Evolutionary conservation across 1,139 yeast genomes (phyloP).

Genomic region (Lodderomyces margitis): DNA sequence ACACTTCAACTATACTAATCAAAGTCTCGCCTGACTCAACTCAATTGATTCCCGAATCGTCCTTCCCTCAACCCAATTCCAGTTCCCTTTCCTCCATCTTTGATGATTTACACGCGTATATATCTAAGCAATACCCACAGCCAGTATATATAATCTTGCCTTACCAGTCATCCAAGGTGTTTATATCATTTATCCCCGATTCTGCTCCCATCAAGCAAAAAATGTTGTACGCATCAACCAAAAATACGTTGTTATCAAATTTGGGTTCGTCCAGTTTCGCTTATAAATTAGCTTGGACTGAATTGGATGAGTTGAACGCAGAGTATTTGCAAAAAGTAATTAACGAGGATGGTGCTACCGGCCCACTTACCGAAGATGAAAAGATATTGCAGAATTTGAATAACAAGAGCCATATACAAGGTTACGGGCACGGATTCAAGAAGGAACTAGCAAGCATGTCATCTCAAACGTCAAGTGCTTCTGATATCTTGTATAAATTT

Average conservation of each 20-base stretch:
- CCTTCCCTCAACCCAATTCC: constrained; percentile 22
- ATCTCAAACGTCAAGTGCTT: constrained; percentile 2
- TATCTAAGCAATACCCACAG: constrained; percentile 39
- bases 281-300: constrained; percentile 56
- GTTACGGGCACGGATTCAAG: constrained; percentile 18
- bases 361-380: constrained; percentile 62
- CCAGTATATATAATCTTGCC: constrained; percentile 61
- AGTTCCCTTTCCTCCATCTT: constrained; percentile 25
- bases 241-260: constrained; percentile 68
- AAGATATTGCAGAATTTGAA: constrained; percentile 47
- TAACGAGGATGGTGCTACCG: constrained; percentile 27
- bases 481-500: constrained; percentile 29
- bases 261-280: constrained; percentile 66
- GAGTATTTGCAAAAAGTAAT: constrained; percentile 45
- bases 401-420: constrained; percentile 12
- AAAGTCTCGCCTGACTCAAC: constrained; percentile 47
- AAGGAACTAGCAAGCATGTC: constrained; percentile 39
- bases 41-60: constrained; percentile 40
- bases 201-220: constrained; percentile 76
- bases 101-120: constrained; percentile 28
- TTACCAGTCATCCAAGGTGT: constrained; percentile 37
- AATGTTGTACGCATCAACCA: constrained; percentile 93
- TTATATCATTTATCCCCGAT: constrained; percentile 87
- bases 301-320: constrained; percentile 55
- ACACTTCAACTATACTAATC: constrained; percentile 31